phyloP scores from a whole-genome alignment of 2,329 filamentous ascomycete species.

The Rhytidhysteron rufulum region DNA sequence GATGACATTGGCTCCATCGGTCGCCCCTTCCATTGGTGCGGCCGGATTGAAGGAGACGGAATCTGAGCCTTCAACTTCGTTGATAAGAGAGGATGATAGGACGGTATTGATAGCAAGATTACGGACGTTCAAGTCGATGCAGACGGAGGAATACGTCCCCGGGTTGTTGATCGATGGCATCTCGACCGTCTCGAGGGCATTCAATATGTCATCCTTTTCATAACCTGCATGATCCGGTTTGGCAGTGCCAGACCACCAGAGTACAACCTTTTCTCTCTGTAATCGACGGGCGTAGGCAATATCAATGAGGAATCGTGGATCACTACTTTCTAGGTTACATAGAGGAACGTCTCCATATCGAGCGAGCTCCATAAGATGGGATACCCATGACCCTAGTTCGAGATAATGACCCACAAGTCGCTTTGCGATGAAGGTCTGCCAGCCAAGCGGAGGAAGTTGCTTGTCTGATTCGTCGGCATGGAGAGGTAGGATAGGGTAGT shows the following conservation, averaged over 20 bases:
- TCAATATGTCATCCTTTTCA: conserved; percentile 84
- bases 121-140: conserved; percentile 88
- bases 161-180: conserved; percentile 94
- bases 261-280: conserved; percentile 84
- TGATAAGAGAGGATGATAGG: conserved; percentile 91
- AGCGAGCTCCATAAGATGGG: conserved; percentile 81
- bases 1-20: conserved; percentile 65
- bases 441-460: conserved; percentile 84
- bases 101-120: conserved; percentile 98
- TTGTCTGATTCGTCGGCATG: conserved; percentile 80
- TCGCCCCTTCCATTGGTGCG: conserved; percentile 56
- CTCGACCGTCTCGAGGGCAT: conserved; percentile 76
- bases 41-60: conserved; percentile 81
- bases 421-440: conserved; percentile 86
- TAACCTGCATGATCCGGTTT: conserved; percentile 93
- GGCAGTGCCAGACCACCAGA: conserved; percentile 92
- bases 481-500: conserved; percentile 78
- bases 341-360: conserved; percentile 91
- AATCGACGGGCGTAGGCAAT: conserved; percentile 88
- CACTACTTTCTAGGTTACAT: conserved; percentile 91
- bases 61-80: conserved; percentile 88
- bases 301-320: conserved; percentile 92
- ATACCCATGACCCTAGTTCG: conserved; percentile 86
- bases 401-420: conserved; percentile 86
- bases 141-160: conserved; percentile 91